phyloP scores from a whole-genome alignment of 306 rosid genomes.

The Elaeagnus macrophylla region DNA sequence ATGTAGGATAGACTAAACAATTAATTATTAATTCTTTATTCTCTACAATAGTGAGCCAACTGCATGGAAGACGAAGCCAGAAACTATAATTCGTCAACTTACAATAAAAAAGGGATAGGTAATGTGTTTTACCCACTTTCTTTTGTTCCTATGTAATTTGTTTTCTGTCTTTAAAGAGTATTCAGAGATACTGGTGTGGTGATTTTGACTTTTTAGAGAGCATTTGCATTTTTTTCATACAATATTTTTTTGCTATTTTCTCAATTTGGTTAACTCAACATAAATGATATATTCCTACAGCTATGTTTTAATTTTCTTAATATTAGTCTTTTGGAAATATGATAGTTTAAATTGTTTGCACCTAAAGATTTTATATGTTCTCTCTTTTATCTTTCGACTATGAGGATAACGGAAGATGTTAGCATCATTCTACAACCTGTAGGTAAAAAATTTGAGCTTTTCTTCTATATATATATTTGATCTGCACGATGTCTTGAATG shows the following conservation, averaged over 20 bases:
- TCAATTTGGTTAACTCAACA: no score
- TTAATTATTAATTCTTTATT: conserved; percentile 17
- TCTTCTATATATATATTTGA: background rate
- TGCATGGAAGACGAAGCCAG: conserved; percentile 89
- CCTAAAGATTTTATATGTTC: background rate
- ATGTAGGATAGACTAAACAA: no score
- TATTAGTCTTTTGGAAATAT: no score
- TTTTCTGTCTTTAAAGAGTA: no score
- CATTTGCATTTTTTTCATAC: no score
- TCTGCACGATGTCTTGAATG: no score
- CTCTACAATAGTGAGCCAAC: conserved; percentile 81
- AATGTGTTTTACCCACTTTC: conserved; percentile 11
- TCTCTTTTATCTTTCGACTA: conserved; percentile 32
- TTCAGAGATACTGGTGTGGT: background rate
- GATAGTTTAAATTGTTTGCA: no score
- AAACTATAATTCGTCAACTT: conserved; percentile 82
- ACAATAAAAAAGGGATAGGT: conserved; percentile 99
- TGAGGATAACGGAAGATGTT: conserved; percentile 97
- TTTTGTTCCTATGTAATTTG: background rate
- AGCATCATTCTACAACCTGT: conserved; percentile 92
- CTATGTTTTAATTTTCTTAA: no score
- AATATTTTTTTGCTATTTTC: no score
- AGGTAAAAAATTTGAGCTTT: conserved; percentile 23
- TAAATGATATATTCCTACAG: no score
- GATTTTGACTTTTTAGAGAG: no score